Evolutionary conservation across 2,329 filamentous ascomycete species (phyloP), one percentile per base, ranked within the genome.

Genomic region (Xylaria sp.): DNA sequence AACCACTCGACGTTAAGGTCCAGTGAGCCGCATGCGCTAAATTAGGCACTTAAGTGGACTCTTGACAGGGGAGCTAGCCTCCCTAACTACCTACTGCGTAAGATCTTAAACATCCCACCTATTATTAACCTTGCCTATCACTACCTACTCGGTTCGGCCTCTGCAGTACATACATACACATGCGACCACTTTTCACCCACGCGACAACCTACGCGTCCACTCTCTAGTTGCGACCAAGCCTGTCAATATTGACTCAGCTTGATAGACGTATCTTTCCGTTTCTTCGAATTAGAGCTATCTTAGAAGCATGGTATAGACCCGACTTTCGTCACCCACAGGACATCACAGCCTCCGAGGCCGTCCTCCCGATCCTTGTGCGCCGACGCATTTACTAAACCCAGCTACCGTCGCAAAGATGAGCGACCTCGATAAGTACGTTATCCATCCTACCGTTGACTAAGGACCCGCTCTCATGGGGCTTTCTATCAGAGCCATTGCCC

Each of bases 401-500:
- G 54, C 38, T 22, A 36, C 27, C 39, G 56, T 69, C 67, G 66
- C 68, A 63, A 78, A 74, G 62, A 97, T 97, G 92, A 97, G 94
- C 81, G 94, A 98, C 80, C 88, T 98, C 76, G 96, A 98, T 83
- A 92, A 89, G 94, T 97, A 85, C 73, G 75, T 64, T 15, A 45
- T 38, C 49, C 20, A 57, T 65, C 61, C 5, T 58, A 11, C 38
- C 39, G 11, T 20, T 10, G 20, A 4, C 20, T 17, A 25, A 39
- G 63, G 54, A 69, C 58, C 25, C 56, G 7, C 51, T 62, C 64
- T 67, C 68, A 73, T 39, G 68, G 59, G 5, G 15, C 31, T 59
- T 68, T 65, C 64, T 54, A 25, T 56, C 71, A 97, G 95, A 82
- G 94, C 94, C 66, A 99, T 99, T 77, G 92, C 93, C 79, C 94